These are phyloP conservation scores for Marasmius oreades DNA, from an alignment of 1,284 basidiomycete genomes.

Conservation along the genomic window DNA sequence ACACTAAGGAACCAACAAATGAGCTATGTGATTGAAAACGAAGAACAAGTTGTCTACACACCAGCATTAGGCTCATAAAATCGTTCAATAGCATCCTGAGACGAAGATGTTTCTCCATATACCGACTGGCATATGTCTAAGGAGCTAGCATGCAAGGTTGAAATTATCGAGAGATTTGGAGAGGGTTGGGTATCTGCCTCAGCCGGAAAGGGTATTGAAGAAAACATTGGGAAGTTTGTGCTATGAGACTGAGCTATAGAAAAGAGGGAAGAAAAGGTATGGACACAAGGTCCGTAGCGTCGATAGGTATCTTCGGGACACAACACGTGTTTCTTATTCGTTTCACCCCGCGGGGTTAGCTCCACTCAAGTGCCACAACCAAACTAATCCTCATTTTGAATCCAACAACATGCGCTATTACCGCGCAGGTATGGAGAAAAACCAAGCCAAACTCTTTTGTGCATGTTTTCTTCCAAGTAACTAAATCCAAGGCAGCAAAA, in stretches of 20 bases:
- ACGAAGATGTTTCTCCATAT: conserved; percentile 48
- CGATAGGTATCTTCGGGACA: neutral
- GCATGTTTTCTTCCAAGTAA: too few relatives aligned
- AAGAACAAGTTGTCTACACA: conserved; percentile 27
- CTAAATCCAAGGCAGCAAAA: too few relatives aligned
- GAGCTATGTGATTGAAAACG: neutral
- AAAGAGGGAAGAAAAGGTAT: neutral
- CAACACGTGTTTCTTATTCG: neutral
- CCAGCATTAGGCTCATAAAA: conserved; percentile 69
- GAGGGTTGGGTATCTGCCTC: neutral
- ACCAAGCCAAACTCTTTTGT: too few relatives aligned
- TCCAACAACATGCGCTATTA: too few relatives aligned
- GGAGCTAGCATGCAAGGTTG: conserved; percentile 49
- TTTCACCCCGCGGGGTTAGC: too few relatives aligned
- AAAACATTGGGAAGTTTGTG: neutral
- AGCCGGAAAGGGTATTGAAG: neutral
- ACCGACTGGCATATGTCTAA: conserved; percentile 66
- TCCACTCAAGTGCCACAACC: too few relatives aligned
- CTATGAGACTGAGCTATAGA: neutral
- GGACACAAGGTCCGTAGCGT: neutral
- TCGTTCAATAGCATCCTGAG: conserved; percentile 49
- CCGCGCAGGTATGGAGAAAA: too few relatives aligned
- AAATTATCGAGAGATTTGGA: conserved; percentile 35
- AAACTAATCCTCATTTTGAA: too few relatives aligned
- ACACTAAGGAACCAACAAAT: conserved; percentile 23